A percentile compares a stretch with the other conserved stretches of the same genome.
These are phyloP conservation scores for Aspergillus diversus DNA, from an alignment of 495 filamentous ascomycete genomes.

Conservation along the genomic window DNA sequence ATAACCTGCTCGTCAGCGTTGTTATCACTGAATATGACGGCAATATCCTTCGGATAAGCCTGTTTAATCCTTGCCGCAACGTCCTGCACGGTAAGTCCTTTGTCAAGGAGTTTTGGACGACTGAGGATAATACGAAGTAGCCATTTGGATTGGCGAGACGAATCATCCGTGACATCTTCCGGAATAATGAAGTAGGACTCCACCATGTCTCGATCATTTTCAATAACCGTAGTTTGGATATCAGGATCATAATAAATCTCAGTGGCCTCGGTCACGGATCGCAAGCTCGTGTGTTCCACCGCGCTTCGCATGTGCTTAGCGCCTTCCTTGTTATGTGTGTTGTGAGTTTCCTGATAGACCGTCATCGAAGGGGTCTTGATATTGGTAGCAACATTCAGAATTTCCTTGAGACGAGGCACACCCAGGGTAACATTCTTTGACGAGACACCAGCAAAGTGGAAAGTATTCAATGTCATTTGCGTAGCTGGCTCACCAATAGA, in stretches of 20 bases:
- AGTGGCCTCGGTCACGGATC: slow-evolving; percentile 85
- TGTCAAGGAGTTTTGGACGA: slow-evolving; percentile 91
- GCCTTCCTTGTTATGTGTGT: slow-evolving; percentile 66
- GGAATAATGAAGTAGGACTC: slow-evolving; percentile 97
- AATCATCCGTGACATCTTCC: slow-evolving; percentile 72
- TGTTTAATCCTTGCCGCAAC: slow-evolving; percentile 89
- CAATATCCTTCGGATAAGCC: slow-evolving; percentile 82
- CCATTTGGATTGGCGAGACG: slow-evolving; percentile 87
- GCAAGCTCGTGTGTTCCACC: slow-evolving; percentile 94
- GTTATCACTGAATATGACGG: slow-evolving; percentile 95
- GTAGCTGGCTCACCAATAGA: slow-evolving; percentile 98
- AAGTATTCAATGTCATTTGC: slow-evolving; percentile 99
- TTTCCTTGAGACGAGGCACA: slow-evolving; percentile 99
- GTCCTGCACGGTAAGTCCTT: slow-evolving; percentile 87
- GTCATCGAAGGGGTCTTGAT: slow-evolving; percentile 99
- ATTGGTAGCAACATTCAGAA: slow-evolving; percentile 94
- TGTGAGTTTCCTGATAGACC: slow-evolving; percentile 73
- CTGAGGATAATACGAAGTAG: slow-evolving; percentile 92
- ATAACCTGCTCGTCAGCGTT: slow-evolving; percentile 96
- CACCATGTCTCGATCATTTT: slow-evolving; percentile 89
- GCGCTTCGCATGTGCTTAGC: slow-evolving; percentile 85
- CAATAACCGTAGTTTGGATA: slow-evolving; percentile 80
- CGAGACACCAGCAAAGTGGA: slow-evolving; percentile 99
- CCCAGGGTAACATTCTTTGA: slow-evolving; percentile 99
- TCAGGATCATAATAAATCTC: slow-evolving; percentile 99